Evolutionary conservation across 108 stramenopile species (phyloP), one percentile per base, ranked within the genome.

Genomic region (Discostella pseudostelligera): DNA sequence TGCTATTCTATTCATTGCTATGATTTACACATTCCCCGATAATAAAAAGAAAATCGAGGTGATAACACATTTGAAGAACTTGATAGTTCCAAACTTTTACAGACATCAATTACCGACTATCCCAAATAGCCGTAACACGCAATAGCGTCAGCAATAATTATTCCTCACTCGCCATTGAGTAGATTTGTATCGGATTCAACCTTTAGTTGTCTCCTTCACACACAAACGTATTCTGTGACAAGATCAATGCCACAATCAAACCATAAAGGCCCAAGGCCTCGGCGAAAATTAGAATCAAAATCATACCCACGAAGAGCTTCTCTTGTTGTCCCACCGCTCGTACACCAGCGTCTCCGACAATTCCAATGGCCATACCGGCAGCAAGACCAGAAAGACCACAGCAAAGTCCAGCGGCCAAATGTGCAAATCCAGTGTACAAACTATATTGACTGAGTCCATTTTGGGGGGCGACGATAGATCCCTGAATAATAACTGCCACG

Each of bases 241-340:
- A 80, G 78, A 99, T 97, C 47, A 99, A 86, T 10, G 99, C 96
- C 35, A 99, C 99, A 83, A 98, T 99, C 64, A 99, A 72, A 57
- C 98, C 98, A 84, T 98, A 99, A 50, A 99, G 93, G 57, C 94
- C 97, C 57, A 99, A 83, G 51, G 97, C 97, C 87, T 99, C 98
- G 16, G 96, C 96, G 84, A 99, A 99, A 89, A 99, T 98, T 42
- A 98, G 90, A 69, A 99, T 97, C 68, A 99, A 84, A 82, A 99
- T 97, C 95, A 99, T 95, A 75, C 96, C 97, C 48, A 98, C 97
- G 79, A 97, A 99, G 7, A 98, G 92, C 81, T 96, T 93, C 69
- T 96, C 95, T 79, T 97, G 96, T 77, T 97, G 96, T 69, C 98
- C 98, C 53, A 97, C 96, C 16, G 96, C 93, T 96, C 96, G 91